These are phyloP conservation scores for Calvatia gigantea DNA, from an alignment of 768 basidiomycete genomes.

Conservation along the genomic window DNA sequence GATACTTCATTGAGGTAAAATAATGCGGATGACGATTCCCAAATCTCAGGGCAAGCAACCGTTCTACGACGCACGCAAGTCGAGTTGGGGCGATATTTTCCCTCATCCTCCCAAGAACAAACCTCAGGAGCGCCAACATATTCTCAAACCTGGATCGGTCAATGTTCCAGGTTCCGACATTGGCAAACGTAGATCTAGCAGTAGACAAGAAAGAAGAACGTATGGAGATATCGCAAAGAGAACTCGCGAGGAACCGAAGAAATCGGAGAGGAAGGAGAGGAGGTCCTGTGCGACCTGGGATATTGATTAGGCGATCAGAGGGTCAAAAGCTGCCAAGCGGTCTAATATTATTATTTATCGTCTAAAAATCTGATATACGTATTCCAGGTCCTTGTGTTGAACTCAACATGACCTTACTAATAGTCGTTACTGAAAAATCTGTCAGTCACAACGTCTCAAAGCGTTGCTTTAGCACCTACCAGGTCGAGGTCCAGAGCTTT, in stretches of 20 bases:
- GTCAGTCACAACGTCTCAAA: conserved; percentile 3
- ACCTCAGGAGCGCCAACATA: conserved; percentile 53
- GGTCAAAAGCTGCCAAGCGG: conserved; percentile 12
- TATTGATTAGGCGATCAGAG: conserved; percentile 4
- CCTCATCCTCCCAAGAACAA: conserved; percentile 84
- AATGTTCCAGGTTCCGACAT: conserved; percentile 34
- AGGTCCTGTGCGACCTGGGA: conserved; percentile 3
- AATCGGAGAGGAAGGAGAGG: conserved; percentile 17
- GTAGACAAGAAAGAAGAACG: conserved; percentile 17
- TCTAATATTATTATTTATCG: conserved; percentile 5
- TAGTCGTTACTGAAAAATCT: conserved; percentile 55
- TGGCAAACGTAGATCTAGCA: conserved; percentile 40
- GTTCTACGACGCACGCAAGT: conserved; percentile 94
- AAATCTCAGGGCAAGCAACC: conserved; percentile 94
- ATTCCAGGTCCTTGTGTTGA: conserved; percentile 89
- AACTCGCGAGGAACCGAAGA: conserved; percentile 23
- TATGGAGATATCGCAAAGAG: conserved; percentile 23
- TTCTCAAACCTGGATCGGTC: neutral
- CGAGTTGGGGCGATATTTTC: conserved; percentile 92
- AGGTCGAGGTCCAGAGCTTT: conserved; percentile 43
- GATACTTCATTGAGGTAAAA: conserved; percentile 55
- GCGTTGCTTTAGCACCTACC: conserved; percentile 26
- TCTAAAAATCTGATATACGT: conserved; percentile 71
- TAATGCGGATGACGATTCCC: conserved; percentile 88
- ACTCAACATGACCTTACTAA: conserved; percentile 81